Base-by-base conservation (phyloP, 768 basidiomycete species). In the Butyriboletus loyo region DNA sequence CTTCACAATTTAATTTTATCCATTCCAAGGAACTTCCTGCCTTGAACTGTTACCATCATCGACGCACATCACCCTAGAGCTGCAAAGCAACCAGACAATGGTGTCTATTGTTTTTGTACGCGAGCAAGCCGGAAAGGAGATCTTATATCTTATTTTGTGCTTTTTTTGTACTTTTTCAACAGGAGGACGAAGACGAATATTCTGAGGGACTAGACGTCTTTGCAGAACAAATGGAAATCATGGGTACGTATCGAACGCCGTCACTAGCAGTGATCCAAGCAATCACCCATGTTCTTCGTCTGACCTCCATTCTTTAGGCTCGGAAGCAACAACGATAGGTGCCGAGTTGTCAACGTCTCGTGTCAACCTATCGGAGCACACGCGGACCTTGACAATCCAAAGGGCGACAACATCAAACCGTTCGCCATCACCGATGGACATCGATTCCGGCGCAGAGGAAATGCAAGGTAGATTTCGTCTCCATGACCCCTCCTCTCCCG, bases 101-200 rank as follows among this genome's bases (percentile, higher is more conserved):
- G 62, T 65, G 66, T 52, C 42, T 2, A 41, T 66, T 7, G 2
- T 5, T 41, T 67, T 67, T 24, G 65, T 66, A 46, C 63, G 65
- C 54, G 21, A 32, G 2, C 32, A 22, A 39, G 42, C 24, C 5
- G n/a, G 24, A 19, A 41, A 36, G 36, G 6, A 15, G 17, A 13
- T 13, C n/a, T 49, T 27, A 10, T 39, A 10, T 44, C 59, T 62
- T 11, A 61, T 28, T 19, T 51, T 36, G 17, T n/a, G 24, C 21
- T 34, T 37, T n/a, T 24, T 46, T 22, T 36, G 24, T 15, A 51
- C 42, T 14, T 25, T 44, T 30, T 36, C 24, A 19, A 57, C 45
- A 63, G 60, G 60, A 67, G 15, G 66, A 66, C 31, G 65, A 66
- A 40, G 57, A 65, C 4, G 60, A 59, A 40, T 67, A 50, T 43